These are phyloP conservation scores for Albatrellus ellisii DNA, from an alignment of 768 basidiomycete species.

Conservation along the genomic window DNA sequence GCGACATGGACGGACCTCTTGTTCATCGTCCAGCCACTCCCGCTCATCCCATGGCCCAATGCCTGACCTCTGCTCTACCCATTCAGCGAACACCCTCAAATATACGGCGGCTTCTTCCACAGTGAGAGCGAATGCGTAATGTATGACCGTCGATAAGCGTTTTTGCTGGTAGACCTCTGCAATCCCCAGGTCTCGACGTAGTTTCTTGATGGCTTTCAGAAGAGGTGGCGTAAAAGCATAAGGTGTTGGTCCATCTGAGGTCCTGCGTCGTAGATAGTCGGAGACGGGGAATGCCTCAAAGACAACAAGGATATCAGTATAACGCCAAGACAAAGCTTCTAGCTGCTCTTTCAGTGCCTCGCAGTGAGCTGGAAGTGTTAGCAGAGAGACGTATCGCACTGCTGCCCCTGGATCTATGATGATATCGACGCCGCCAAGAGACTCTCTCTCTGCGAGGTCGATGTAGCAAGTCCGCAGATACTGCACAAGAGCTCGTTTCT, in stretches of 20 bases:
- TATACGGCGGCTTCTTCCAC: conserved; percentile 44
- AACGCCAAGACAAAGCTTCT: conserved; percentile 50
- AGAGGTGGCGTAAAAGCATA: conserved; percentile 53
- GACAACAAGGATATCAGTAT: conserved; percentile 37
- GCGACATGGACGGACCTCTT: conserved; percentile 27
- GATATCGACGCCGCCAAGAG: conserved; percentile 47
- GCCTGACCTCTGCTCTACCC: conserved; percentile 31
- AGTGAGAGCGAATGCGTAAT: conserved; percentile 50
- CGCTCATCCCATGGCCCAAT: conserved; percentile 37
- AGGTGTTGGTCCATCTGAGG: not conserved
- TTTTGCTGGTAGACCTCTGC: conserved; percentile 47
- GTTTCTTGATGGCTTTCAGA: conserved; percentile 54
- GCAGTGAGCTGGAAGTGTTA: conserved; percentile 35
- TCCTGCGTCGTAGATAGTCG: not conserved
- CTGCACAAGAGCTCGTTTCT: conserved; percentile 48
- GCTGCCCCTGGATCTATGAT: conserved; percentile 53
- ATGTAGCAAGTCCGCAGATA: conserved; percentile 37
- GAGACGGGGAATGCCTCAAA: conserved; percentile 26
- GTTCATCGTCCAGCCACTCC: conserved; percentile 22
- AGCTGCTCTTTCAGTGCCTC: conserved; percentile 32
- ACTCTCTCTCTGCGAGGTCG: conserved; percentile 51
- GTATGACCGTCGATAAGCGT: conserved; percentile 27
- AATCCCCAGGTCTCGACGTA: conserved; percentile 49
- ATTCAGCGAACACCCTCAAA: conserved; percentile 44
- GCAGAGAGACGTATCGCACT: conserved; percentile 34